These are phyloP conservation scores for Stagonosporopsis rhizophila DNA, from an alignment of 2,329 filamentous ascomycete species.

Conservation along the genomic window DNA sequence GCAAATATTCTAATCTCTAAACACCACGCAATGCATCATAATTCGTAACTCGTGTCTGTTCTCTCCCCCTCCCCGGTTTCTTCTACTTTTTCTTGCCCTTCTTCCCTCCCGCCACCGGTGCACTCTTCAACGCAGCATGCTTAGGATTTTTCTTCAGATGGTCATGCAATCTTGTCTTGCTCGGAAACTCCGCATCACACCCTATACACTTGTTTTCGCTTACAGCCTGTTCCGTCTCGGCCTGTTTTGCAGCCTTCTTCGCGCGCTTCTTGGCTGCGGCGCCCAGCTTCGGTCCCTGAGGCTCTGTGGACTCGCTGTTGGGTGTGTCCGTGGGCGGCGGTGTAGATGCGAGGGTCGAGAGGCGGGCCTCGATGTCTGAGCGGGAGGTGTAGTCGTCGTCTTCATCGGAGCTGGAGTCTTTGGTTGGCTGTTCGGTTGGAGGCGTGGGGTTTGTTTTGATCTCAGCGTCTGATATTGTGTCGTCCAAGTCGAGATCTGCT, in stretches of 20 bases:
- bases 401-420: slow-evolving; percentile 30
- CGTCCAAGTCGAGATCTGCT: slow-evolving; percentile 23
- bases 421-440: neutral
- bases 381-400: slow-evolving; percentile 49
- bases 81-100: slow-evolving; percentile 22
- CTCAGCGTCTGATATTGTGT: slow-evolving; percentile 21
- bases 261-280: slow-evolving; percentile 58
- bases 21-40: neutral
- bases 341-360: slow-evolving; percentile 21
- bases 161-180: slow-evolving; percentile 74
- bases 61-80: slow-evolving; percentile 12
- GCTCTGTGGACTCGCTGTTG: neutral
- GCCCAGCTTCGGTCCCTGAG: slow-evolving; percentile 49
- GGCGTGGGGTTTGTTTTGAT: slow-evolving; percentile 35
- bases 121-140: slow-evolving; percentile 64
- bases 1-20: neutral
- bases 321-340: slow-evolving; percentile 5
- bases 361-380: slow-evolving; percentile 46
- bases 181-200: slow-evolving; percentile 80
- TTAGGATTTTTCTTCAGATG: slow-evolving; percentile 68
- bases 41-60: slow-evolving; percentile 4
- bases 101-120: slow-evolving; percentile 24
- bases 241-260: slow-evolving; percentile 54
- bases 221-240: slow-evolving; percentile 35
- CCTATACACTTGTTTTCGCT: slow-evolving; percentile 73